Base-by-base conservation (phyloP, 192 early-diverging fungal genomes). In the Coemansia sp. region DNA sequence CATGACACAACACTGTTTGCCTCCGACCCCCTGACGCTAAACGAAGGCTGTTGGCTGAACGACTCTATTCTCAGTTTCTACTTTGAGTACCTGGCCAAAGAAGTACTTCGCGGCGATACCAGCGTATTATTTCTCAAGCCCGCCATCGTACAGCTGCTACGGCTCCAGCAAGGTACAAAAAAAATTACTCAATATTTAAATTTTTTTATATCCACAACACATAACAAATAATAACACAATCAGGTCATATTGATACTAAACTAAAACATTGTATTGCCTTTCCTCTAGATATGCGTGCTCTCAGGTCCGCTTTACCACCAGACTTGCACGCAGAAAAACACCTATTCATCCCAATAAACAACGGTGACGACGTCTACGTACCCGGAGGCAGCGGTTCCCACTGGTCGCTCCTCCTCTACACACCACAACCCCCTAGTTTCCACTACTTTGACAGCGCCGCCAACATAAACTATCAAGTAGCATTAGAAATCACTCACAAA, bases 361-460 rank as follows among this genome's bases (percentile, higher is more conserved):
- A 66, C 61, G 57, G 70, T 58, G 57, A 71, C 68, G 28, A 55
- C 51, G 48, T 61, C 11, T 60, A 52, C 8, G 51, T 43, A 38
- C 35, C 51, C n/a, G 55, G 64, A 20, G 45, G 51, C 12, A 61
- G 57, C 38, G 59, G 52, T 0, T 57, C 71, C 20, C 78, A 80
- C 60, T 80, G 78, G 78, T 80, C 78, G 55, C 70, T 80, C n/a
- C 66, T 80, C 0, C 70, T 80, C 7, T 72, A 69, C 38, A 54
- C 34, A n/a, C 36, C 55, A 2, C 53, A 35, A 37, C 56, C 39
- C 39, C 59, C 17, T 37, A 22, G 1, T 35, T 83, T 74, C 61
- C 81, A 83, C 41, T 83, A 83, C 65, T 83, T 67, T 61, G 81
- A 83, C 67, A 83, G 81, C 48, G 62, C 71, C 61, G 81, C 81